phyloP scores from a whole-genome alignment of 257 asterid genomes.

The Knoxia roxburghii region DNA sequence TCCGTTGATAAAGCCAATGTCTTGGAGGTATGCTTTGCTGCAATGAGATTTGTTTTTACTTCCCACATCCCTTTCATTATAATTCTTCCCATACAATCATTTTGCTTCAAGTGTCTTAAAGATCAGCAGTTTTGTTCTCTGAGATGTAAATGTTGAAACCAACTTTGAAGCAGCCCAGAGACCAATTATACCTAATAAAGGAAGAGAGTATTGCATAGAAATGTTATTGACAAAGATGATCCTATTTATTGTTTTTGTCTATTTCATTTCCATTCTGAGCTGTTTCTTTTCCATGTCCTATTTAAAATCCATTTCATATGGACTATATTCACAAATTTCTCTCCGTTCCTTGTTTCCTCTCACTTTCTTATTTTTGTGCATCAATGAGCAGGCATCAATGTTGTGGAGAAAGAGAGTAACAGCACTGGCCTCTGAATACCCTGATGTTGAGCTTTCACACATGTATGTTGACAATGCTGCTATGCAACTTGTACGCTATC shows the following conservation, averaged over 20 bases:
- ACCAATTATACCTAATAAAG: background rate
- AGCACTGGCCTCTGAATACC: conserved; percentile 66
- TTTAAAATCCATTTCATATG: background rate
- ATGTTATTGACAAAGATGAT: background rate
- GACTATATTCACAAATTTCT: background rate
- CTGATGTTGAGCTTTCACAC: conserved; percentile 94
- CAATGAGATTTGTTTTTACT: conserved; percentile 9
- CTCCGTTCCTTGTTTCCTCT: background rate
- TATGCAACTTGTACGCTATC: conserved; percentile 97
- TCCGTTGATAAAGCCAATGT: conserved; percentile 99
- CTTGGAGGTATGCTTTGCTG: conserved; percentile 58
- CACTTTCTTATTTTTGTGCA: background rate
- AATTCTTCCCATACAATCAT: background rate
- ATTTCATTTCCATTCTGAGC: background rate
- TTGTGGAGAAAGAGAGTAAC: conserved; percentile 84
- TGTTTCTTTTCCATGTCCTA: background rate
- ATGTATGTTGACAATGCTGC: conserved; percentile 99
- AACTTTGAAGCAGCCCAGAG: background rate
- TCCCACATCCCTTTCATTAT: background rate
- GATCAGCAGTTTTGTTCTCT: background rate
- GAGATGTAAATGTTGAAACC: background rate
- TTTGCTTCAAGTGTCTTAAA: conserved; percentile 12
- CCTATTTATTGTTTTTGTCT: background rate
- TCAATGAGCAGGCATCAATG: conserved; percentile 71
- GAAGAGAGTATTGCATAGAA: background rate